Evolutionary conservation across 495 filamentous ascomycete species (phyloP).

Genomic region (Talaromyces adpressus): DNA sequence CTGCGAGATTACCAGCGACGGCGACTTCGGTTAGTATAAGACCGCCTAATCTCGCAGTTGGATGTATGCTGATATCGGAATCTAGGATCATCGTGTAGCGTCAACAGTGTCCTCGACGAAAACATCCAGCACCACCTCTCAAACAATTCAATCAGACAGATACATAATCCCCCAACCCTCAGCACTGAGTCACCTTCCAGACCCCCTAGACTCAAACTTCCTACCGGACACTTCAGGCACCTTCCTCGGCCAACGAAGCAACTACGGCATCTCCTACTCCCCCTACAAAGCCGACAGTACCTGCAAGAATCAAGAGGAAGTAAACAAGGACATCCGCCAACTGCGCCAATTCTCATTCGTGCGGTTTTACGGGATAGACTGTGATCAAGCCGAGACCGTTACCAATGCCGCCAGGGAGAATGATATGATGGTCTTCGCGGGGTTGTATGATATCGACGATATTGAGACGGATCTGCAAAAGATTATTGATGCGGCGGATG

Average conservation of each 20-base stretch:
- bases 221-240: background rate
- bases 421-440: slow-evolving; percentile 63
- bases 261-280: slow-evolving; percentile 61
- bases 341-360: slow-evolving; percentile 49
- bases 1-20: background rate
- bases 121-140: background rate
- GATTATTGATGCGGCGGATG: slow-evolving; percentile 46
- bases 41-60: background rate
- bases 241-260: background rate
- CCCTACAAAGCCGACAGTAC: slow-evolving; percentile 59
- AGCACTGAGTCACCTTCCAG: background rate
- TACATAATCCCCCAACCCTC: background rate
- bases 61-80: background rate
- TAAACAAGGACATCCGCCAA: slow-evolving; percentile 55
- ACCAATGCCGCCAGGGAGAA: slow-evolving; percentile 49
- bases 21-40: background rate
- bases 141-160: background rate
- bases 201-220: background rate
- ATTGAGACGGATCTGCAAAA: slow-evolving; percentile 44
- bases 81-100: slow-evolving; percentile 6
- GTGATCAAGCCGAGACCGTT: slow-evolving; percentile 59
- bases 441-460: slow-evolving; percentile 59
- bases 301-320: slow-evolving; percentile 59
- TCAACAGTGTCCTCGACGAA: slow-evolving; percentile 1
- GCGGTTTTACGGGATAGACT: slow-evolving; percentile 78